These are phyloP conservation scores for Liriodendron chinense DNA, from an alignment of 164 flowering plant species.

Conservation along the genomic window DNA sequence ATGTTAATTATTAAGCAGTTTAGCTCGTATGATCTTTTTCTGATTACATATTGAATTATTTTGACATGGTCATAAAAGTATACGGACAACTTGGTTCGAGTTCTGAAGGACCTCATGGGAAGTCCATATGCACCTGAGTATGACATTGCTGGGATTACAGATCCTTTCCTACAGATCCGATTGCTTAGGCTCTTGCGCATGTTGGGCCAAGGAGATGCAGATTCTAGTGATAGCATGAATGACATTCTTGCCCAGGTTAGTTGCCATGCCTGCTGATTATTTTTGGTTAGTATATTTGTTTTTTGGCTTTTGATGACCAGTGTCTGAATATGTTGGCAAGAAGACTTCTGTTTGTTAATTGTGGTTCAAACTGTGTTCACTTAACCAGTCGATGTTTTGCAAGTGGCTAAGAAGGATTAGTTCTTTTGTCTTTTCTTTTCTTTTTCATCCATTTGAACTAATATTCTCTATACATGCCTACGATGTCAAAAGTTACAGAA, in stretches of 20 bases:
- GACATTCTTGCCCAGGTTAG: slow-evolving; percentile 99
- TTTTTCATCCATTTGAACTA: neutral
- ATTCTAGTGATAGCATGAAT: slow-evolving; percentile 94
- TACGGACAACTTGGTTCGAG: slow-evolving; percentile 80
- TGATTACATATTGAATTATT: slow-evolving; percentile 8
- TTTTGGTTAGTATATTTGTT: neutral
- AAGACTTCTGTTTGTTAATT: neutral
- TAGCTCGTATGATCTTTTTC: neutral
- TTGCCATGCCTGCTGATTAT: slow-evolving; percentile 12
- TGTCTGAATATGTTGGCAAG: neutral
- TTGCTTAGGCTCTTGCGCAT: slow-evolving; percentile 73
- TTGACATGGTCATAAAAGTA: slow-evolving; percentile 47
- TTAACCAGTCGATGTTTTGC: neutral
- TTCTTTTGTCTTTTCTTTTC: too few species aligned
- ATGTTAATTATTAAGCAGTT: neutral
- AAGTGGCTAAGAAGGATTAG: neutral
- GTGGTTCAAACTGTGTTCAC: neutral
- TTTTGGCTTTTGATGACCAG: slow-evolving; percentile 1
- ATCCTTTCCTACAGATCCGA: slow-evolving; percentile 95
- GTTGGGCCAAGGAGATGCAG: slow-evolving; percentile 93
- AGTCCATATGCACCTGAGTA: slow-evolving; percentile 98
- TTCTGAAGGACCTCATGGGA: slow-evolving; percentile 78
- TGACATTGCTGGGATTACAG: slow-evolving; percentile 93
- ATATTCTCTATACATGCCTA: neutral
- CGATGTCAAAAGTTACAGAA: neutral